phyloP scores from a whole-genome alignment of 805 yeast species.

The Lachancea thermotolerans region DNA sequence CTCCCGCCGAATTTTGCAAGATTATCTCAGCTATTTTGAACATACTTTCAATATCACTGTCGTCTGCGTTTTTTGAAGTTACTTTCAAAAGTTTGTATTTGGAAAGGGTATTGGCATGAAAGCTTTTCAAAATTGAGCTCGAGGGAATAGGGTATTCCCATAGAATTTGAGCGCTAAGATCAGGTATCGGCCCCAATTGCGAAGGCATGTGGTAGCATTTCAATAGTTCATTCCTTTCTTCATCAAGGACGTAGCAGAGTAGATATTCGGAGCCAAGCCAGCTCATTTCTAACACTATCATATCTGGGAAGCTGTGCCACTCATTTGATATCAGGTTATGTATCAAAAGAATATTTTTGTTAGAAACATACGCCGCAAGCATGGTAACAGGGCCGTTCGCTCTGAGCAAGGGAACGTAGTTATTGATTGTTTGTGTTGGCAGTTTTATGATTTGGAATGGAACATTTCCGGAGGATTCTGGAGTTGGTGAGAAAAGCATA shows the following conservation, averaged over 20 bases:
- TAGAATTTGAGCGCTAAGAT: constrained; percentile 15
- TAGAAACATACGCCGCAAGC: constrained; percentile 25
- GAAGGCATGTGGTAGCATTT: constrained; percentile 25
- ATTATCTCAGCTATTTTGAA: constrained; percentile 29
- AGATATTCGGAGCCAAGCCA: constrained; percentile 30
- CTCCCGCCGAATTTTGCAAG: constrained; percentile 11
- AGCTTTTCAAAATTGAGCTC: constrained; percentile 6
- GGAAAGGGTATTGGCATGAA: constrained; percentile 22
- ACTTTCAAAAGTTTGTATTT: constrained; percentile 19
- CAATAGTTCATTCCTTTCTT: constrained; percentile 15
- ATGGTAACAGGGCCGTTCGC: constrained; percentile 21
- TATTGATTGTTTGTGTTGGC: constrained; percentile 30
- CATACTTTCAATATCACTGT: constrained; percentile 12
- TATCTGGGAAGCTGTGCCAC: constrained; percentile 26
- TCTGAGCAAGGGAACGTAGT: constrained; percentile 19
- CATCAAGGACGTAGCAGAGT: constrained; percentile 20
- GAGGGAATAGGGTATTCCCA: constrained; percentile 26
- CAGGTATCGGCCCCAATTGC: constrained; percentile 12
- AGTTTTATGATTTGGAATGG: constrained; percentile 23
- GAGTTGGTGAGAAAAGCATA: constrained; percentile 23
- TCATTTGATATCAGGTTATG: constrained; percentile 23
- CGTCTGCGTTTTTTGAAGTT: constrained; percentile 13
- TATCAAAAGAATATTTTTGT: constrained; percentile 27
- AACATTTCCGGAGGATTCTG: constrained; percentile 16
- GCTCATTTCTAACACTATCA: constrained; percentile 22